Base-by-base conservation (phyloP, 2,329 filamentous ascomycete genomes). In the Epichloe brachyelytri region DNA sequence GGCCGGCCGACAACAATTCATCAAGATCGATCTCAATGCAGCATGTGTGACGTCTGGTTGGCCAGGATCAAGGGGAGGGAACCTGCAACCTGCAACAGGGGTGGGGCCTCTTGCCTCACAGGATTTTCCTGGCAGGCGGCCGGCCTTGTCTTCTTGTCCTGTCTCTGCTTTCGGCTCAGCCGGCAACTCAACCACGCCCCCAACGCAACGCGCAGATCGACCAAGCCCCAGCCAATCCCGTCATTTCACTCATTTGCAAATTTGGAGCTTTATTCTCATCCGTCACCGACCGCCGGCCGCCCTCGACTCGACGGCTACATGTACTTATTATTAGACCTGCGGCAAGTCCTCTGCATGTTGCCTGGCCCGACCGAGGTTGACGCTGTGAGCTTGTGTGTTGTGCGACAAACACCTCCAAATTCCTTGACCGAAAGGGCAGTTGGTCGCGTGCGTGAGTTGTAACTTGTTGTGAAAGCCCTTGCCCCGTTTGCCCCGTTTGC, bases 401-500 rank as follows among this genome's bases (percentile, higher is more conserved):
- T 26, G 40, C 11, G 34, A n/a, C 48, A 2, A 2, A 17, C 3
- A 7, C 38, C 43, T 47, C 26, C 43, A 8, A 33, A 51, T 46
- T 36, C 12, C 26, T 40, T 51, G 37, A 17, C 50, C 41, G 50
- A 52, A 48, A 19, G 49, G 55, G 55, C 41, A 57, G 49, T 46
- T 46, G 53, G 50, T 57, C 55, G 55, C 55, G 55, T 57, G 55
- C 55, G 55, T 57, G 54, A 56, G 54, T 51, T 26, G 39, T 44
- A 22, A 20, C 20, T 20, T 20, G 20, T 22, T 22, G 20, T 22
- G 4, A 14, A 12, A 22, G 22, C 41, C 41, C 10, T 43, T n/a
- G 19, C 10, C 12, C 19, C 26, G 5, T 22, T 22, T 22, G 20
- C 20, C 20, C 20, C 20, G n/a, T n/a, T n/a, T n/a, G n/a, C n/a